These are phyloP conservation scores for Rhodomyrtus psidioides DNA, from an alignment of 441 rosid genomes.

Conservation along the genomic window DNA sequence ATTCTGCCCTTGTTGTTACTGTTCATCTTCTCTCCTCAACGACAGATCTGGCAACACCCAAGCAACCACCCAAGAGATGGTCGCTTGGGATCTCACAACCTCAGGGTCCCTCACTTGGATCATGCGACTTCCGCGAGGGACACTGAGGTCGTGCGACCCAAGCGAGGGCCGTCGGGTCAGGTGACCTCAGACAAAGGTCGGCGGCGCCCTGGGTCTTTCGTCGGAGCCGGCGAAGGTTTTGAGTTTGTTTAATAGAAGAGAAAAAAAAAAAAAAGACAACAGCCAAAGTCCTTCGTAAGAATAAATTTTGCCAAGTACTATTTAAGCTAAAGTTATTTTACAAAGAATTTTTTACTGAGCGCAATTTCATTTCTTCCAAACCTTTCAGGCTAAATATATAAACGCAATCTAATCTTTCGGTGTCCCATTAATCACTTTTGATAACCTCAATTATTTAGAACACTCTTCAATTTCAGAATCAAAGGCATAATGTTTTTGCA, in stretches of 20 bases:
- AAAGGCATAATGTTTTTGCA: neutral
- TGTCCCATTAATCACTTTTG: neutral
- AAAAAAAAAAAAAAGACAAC: too few species aligned
- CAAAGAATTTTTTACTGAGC: too few species aligned
- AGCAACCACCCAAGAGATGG: neutral
- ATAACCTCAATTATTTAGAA: neutral
- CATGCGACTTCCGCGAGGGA: fast-evolving
- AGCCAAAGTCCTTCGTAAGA: neutral
- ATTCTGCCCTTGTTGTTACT: neutral
- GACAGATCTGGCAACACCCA: too few species aligned
- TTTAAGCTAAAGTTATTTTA: neutral
- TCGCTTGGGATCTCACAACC: neutral
- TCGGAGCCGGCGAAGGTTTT: fast-evolving
- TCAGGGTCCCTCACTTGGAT: neutral
- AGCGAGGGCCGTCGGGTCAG: neutral
- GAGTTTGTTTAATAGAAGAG: neutral
- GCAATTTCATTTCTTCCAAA: neutral
- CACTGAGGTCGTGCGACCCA: neutral
- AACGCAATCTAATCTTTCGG: too few species aligned
- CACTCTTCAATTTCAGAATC: neutral
- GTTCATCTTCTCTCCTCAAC: neutral
- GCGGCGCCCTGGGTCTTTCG: fast-evolving
- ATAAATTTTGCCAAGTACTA: too few species aligned
- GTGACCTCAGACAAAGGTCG: fast-evolving
- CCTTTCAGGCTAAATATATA: too few species aligned